phyloP scores from a whole-genome alignment of 2,329 filamentous ascomycete species.

The Rutstroemia sp. region DNA sequence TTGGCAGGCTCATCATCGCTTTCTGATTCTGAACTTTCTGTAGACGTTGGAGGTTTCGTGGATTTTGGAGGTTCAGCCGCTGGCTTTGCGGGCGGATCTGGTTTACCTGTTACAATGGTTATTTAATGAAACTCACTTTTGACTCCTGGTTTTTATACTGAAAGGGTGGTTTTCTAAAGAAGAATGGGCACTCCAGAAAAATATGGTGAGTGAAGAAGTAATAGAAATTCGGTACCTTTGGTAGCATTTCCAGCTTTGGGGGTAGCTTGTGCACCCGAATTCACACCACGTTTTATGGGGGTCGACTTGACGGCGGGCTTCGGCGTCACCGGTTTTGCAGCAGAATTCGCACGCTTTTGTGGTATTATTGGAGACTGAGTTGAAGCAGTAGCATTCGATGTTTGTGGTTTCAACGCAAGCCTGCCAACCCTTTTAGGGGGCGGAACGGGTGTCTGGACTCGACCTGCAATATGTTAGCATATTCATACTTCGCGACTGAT shows the following conservation, averaged over 20 bases:
- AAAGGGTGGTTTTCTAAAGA: not conserved
- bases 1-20: not conserved
- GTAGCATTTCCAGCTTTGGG: not conserved
- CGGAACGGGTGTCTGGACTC: conserved; percentile 2
- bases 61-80: not conserved
- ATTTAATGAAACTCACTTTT: too few species aligned
- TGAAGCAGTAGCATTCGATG: not conserved
- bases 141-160: not conserved
- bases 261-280: not conserved
- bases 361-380: conserved; percentile 4
- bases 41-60: not conserved
- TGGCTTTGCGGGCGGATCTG: not conserved
- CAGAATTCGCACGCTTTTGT: not conserved
- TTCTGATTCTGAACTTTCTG: not conserved
- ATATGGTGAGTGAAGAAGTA: not conserved
- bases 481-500: not conserved
- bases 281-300: not conserved
- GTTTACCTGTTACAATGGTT: not conserved
- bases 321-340: not conserved
- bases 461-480: not conserved
- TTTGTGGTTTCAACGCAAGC: not conserved
- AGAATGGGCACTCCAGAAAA: not conserved
- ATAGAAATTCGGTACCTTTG: not conserved
- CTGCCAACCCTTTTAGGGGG: conserved; percentile 4
- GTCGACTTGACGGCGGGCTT: not conserved